Conservation (phyloP, 2,329 filamentous ascomycete genomes). For the Penicillium brevicompactum region DNA sequence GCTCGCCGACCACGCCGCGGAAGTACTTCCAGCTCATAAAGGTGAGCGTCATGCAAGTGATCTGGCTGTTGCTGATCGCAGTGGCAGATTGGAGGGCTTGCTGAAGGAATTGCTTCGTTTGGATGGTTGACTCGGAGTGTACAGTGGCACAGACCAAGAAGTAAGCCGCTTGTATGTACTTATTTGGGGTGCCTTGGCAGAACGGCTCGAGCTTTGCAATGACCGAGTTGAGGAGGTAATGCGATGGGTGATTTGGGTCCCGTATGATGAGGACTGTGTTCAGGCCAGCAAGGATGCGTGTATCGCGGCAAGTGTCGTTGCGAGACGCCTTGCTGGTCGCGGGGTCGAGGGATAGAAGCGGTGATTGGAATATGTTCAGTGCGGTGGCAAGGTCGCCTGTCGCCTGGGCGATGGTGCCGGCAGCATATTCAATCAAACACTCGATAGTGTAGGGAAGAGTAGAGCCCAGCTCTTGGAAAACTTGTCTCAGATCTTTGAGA, state of each 20-base stretch:
- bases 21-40: constrained; percentile 85
- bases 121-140: constrained; percentile 68
- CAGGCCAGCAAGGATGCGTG: constrained; percentile 64
- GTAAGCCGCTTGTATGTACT: constrained; percentile 76
- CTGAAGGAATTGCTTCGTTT: constrained; percentile 77
- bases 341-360: constrained; percentile 58
- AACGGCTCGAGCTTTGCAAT: constrained; percentile 68
- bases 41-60: constrained; percentile 79
- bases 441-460: constrained; percentile 45
- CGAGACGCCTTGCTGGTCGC: constrained; percentile 41
- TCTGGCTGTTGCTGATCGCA: constrained; percentile 71
- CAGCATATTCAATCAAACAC: constrained; percentile 69
- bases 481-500: constrained; percentile 56
- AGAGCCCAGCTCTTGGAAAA: constrained; percentile 48
- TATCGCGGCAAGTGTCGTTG: constrained; percentile 61
- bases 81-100: constrained; percentile 71
- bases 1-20: constrained; percentile 76
- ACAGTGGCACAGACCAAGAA: constrained; percentile 73
- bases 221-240: constrained; percentile 61
- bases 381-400: constrained; percentile 72
- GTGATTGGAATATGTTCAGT: constrained; percentile 65
- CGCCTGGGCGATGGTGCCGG: constrained; percentile 75
- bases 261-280: constrained; percentile 75
- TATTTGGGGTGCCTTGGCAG: constrained; percentile 70
- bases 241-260: constrained; percentile 59